These are phyloP conservation scores for Sphagnurus paluster DNA, from an alignment of 1,284 basidiomycete genomes.

Conservation along the genomic window DNA sequence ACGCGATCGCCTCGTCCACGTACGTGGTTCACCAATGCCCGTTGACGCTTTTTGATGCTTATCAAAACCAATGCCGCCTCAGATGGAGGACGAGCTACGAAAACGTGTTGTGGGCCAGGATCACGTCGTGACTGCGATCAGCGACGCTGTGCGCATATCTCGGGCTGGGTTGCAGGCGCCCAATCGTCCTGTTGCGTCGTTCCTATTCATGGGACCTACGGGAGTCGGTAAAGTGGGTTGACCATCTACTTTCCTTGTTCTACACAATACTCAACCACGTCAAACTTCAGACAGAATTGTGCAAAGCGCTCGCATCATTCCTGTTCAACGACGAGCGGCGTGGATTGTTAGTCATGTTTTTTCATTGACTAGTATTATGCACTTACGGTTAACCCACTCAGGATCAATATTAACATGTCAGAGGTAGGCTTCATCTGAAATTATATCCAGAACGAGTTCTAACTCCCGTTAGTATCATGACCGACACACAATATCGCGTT, in stretches of 20 bases:
- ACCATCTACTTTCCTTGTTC: background rate
- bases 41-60: background rate
- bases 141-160: constrained; percentile 88
- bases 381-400: constrained; percentile 24
- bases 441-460: background rate
- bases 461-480: constrained; percentile 66
- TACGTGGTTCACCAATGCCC: too few relatives aligned
- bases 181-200: constrained; percentile 86
- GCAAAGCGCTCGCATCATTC: constrained; percentile 85
- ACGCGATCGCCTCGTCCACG: constrained; percentile 87
- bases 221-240: constrained; percentile 74
- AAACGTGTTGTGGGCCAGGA: constrained; percentile 88
- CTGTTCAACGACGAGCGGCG: constrained; percentile 86
- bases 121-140: constrained; percentile 77
- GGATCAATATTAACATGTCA: constrained; percentile 91
- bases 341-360: constrained; percentile 59
- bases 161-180: constrained; percentile 88
- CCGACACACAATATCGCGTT: constrained; percentile 84
- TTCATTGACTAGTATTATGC: background rate
- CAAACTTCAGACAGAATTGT: constrained; percentile 74
- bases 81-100: constrained; percentile 85
- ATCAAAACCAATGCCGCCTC: constrained; percentile 1
- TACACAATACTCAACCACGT: background rate
- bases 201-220: constrained; percentile 89
- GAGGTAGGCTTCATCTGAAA: constrained; percentile 43